Evolutionary conservation across 2,329 filamentous ascomycete species (phyloP).

Genomic region (Aspergillus alliaceus): DNA sequence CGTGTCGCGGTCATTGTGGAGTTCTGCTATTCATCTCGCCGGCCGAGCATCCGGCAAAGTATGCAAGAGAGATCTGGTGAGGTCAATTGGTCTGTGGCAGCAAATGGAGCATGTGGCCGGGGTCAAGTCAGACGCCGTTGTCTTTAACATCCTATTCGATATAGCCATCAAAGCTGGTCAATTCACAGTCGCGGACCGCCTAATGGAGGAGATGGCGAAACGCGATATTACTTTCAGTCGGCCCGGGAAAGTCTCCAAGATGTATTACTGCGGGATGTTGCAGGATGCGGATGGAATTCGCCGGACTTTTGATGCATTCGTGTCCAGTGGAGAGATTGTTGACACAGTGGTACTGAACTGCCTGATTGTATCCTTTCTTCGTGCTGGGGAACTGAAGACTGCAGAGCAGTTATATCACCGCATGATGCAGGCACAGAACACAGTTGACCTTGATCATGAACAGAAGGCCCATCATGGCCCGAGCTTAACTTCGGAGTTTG

Average conservation of each 20-base stretch:
- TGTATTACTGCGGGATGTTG: conserved; percentile 79
- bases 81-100: conserved; percentile 76
- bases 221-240: conserved; percentile 71
- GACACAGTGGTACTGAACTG: conserved; percentile 86
- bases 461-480: conserved; percentile 16
- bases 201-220: conserved; percentile 75
- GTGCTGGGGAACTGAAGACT: conserved; percentile 71
- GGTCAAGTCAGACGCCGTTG: conserved; percentile 69
- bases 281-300: conserved; percentile 73
- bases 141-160: conserved; percentile 92
- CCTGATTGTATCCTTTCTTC: conserved; percentile 75
- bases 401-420: conserved; percentile 79
- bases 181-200: conserved; percentile 77
- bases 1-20: conserved; percentile 73
- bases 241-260: conserved; percentile 77
- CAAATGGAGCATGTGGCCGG: conserved; percentile 79
- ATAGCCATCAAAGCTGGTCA: conserved; percentile 83
- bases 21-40: conserved; percentile 76
- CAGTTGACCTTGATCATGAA: conserved; percentile 22
- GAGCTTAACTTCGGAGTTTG: conserved; percentile 35
- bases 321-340: conserved; percentile 82
- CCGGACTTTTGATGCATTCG: conserved; percentile 75
- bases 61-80: conserved; percentile 61
- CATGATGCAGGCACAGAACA: conserved; percentile 68
- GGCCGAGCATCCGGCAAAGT: conserved; percentile 66